Evolutionary conservation across 2,329 filamentous ascomycete species (phyloP), one percentile per base, ranked within the genome.

Genomic region (Verticillium klebahnii): DNA sequence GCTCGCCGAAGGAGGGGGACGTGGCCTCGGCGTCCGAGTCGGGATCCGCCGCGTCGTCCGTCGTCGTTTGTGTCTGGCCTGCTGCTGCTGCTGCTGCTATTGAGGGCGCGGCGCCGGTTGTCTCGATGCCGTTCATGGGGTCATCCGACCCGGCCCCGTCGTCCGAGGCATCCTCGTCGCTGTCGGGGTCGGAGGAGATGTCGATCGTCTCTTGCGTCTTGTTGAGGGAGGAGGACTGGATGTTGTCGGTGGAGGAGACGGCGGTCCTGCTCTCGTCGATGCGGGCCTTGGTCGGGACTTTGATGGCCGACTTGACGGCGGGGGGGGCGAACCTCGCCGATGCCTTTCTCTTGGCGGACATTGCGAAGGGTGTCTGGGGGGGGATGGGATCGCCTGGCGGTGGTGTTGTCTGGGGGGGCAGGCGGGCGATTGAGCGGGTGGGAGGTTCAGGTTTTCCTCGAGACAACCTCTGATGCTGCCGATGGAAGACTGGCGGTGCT

Each of bases 1-100:
- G 85, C 72, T 98, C 94, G 69, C 93, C 94, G 73, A 98, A 96
- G 0, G 92, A 91, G 3, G 92, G 64, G 34, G 77, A 80, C 19
- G 78, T 75, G 6, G 76, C 77, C 61, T 85, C 81, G 55, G 77
- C 78, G 62, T 84, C 81, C 37, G 79, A 80, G 36, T 74, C 76
- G 52, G 70, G 72, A 59, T 74, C 74, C 45, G 71, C 62, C 63
- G 67, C 34, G 64, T 63, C 60, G 63, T 69, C 55, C 66, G 67
- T 34, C 69, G 72, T 39, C 64, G 64, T 69, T 71, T 71, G 34
- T 36, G 34, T 36, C 34, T 36, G 9, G 34, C 6, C 34, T 62
- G 73, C 71, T 14, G 34, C 34, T 62, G 73, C 71, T 14, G 61
- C 29, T 39, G 57, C 52, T 17, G 63, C 60, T 63, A 37, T 65